Percentiles rank a stretch among this genome's conserved stretches.
Evolutionary conservation across 805 yeast genomes (phyloP).

Genomic region (Ogataea ramenticola): DNA sequence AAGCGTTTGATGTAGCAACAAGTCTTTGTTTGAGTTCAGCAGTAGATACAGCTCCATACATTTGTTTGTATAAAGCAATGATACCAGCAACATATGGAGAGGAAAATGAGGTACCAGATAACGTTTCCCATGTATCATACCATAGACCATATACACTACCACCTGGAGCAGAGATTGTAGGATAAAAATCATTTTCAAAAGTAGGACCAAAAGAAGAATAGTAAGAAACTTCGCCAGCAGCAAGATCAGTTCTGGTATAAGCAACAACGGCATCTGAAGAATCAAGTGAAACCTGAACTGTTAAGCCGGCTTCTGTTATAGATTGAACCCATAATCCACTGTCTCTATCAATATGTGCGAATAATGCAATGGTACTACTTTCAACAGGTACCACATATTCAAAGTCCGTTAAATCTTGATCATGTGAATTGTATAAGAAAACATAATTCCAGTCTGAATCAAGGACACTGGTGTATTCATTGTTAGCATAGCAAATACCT

Average conservation of each 20-base stretch:
- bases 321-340: slow-evolving; percentile 4
- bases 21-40: slow-evolving; percentile 3
- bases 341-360: slow-evolving; percentile 3
- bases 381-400: neutral
- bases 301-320: slow-evolving; percentile 1
- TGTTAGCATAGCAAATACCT: slow-evolving; percentile 1
- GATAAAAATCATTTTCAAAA: slow-evolving; percentile 12
- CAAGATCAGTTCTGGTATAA: slow-evolving; percentile 1
- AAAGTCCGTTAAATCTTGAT: neutral
- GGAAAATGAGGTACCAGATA: slow-evolving; percentile 14
- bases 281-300: neutral
- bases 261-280: neutral
- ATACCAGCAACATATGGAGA: slow-evolving; percentile 13
- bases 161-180: slow-evolving; percentile 16
- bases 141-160: slow-evolving; percentile 11
- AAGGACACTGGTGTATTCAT: neutral
- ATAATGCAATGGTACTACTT: neutral
- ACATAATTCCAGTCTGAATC: neutral
- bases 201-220: slow-evolving; percentile 16
- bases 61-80: slow-evolving; percentile 9
- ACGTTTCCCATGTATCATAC: slow-evolving; percentile 1
- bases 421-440: slow-evolving; percentile 2
- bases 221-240: slow-evolving; percentile 8
- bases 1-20: slow-evolving; percentile 3
- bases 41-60: slow-evolving; percentile 2